Base-by-base conservation (phyloP, 768 basidiomycete genomes). In the Punctularia strigosozonata region DNA sequence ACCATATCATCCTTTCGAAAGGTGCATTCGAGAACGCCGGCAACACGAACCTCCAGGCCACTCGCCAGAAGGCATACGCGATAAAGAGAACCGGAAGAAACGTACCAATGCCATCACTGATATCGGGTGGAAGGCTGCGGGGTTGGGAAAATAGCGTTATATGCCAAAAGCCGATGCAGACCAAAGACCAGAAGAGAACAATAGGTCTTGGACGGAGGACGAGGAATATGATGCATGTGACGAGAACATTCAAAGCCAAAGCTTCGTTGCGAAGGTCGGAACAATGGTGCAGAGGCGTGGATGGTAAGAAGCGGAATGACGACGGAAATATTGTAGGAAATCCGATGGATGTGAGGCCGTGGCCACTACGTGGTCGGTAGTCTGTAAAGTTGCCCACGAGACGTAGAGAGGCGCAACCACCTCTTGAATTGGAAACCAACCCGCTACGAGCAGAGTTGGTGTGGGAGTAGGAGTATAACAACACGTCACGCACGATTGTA, bases 81-180 rank as follows among this genome's bases (percentile, higher is more conserved):
- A 88, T 73, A 49, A 88, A 90, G 17, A 91, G 64, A 0, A 71
- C 57, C 0, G 88, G 87, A 6, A 91, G 65, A 60, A 91, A 91
- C 4, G 73, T 70, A 22, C 69, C 72, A 46, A 91, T 88, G 5
- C 75, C 83, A n/a, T 64, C 61, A 40, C 80, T 74, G 40, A 90
- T 57, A 20, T 70, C 68, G 4, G 89, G 86, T 25, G 83, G 80
- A 5, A 65, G 66, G 1, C 64, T 66, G 33, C 61, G 71, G 5
- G 81, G 80, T 49, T 89, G 80, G 6, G 82, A 82, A 49, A 87
- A 88, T 28, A 91, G 69, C 0, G 73, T 63, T 39, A 87, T 65
- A 47, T 91, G 86, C 87, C 88, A 91, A 54, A 74, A 90, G 2
- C 86, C 82, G 32, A 85, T 81, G 60, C 75, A 84, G 5, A 84